phyloP scores from a whole-genome alignment of 176 grass and related monocot genomes.

The Triticum dicoccoides region DNA sequence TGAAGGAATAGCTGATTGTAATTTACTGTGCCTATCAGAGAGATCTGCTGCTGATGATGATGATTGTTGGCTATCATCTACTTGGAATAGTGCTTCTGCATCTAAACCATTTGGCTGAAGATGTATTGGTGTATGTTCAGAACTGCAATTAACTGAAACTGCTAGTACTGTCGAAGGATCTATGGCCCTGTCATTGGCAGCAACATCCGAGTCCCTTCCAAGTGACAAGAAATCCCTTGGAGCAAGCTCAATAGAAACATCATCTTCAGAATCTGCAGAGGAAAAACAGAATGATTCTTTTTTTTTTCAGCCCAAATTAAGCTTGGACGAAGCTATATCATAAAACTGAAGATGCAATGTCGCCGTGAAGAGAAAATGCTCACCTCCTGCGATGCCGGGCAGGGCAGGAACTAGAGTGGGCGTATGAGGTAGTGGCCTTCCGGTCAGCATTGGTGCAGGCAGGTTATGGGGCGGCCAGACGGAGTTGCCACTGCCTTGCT shows the following conservation, averaged over 20 bases:
- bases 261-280: constrained; percentile 20
- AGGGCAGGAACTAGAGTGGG: constrained; percentile 11
- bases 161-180: constrained; percentile 6
- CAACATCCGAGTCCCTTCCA: constrained; percentile 16
- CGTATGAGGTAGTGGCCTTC: background rate
- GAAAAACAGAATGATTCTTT: background rate
- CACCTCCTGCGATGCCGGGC: constrained; percentile 21
- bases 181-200: background rate
- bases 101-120: background rate
- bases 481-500: constrained; percentile 5
- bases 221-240: constrained; percentile 33
- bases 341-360: constrained; percentile 1
- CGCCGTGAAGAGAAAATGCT: constrained; percentile 4
- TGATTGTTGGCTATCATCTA: background rate
- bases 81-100: constrained; percentile 5
- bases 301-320: background rate
- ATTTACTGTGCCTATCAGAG: background rate
- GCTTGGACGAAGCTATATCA: background rate
- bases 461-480: constrained; percentile 22
- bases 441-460: constrained; percentile 16
- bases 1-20: constrained; percentile 2
- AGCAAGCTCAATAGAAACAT: constrained; percentile 15
- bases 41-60: background rate
- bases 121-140: background rate
- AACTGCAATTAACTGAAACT: constrained; percentile 11